phyloP scores from a whole-genome alignment of 2,329 filamentous ascomycete species.

The Cladosporium velox region DNA sequence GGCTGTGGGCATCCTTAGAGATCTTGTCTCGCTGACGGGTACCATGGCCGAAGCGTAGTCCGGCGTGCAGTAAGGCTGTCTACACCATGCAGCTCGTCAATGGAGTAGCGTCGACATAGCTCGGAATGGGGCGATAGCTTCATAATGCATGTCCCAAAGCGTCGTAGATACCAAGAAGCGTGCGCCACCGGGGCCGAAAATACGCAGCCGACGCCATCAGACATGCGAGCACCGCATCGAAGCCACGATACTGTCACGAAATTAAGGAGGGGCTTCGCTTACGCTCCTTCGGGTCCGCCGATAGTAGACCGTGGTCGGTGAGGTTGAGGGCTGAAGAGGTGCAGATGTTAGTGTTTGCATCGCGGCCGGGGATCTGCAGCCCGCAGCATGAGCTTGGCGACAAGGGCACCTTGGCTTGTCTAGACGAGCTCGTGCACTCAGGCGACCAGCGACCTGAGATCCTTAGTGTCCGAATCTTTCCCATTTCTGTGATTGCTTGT shows the following conservation, averaged over 20 bases:
- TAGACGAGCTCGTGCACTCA: background rate
- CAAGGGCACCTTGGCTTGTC: background rate
- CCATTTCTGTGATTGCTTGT: background rate
- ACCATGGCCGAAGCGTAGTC: background rate
- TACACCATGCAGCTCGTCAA: background rate
- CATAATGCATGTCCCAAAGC: background rate
- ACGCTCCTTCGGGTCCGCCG: background rate
- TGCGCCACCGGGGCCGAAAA: background rate
- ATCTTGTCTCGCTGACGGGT: conserved; percentile 3
- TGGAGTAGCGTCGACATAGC: background rate
- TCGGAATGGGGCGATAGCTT: background rate
- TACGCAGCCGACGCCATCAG: background rate
- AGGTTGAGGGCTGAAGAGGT: background rate
- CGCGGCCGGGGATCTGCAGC: conserved; percentile 6
- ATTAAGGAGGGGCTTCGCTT: conserved; percentile 10
- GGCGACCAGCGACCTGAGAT: background rate
- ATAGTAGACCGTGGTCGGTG: background rate
- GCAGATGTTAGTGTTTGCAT: background rate
- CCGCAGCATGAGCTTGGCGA: conserved; percentile 8
- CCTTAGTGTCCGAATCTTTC: background rate
- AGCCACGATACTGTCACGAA: background rate
- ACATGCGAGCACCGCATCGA: background rate
- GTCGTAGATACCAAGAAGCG: background rate
- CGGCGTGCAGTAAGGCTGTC: conserved; percentile 8
- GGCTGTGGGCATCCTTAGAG: background rate